These are phyloP conservation scores for Epichloe gansuensis DNA, from an alignment of 2,329 filamentous ascomycete species.

Conservation along the genomic window DNA sequence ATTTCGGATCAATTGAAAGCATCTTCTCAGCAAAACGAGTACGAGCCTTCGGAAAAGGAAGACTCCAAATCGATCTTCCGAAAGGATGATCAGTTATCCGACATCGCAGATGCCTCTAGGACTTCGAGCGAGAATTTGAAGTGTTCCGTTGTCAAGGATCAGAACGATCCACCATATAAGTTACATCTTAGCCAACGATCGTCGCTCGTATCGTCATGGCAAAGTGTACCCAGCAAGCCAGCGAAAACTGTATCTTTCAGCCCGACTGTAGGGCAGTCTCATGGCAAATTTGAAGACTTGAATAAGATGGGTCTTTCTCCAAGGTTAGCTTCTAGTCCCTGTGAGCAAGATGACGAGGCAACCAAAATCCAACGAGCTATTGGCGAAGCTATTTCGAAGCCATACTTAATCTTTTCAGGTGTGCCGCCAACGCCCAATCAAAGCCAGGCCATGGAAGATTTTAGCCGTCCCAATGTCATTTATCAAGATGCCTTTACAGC, in stretches of 20 bases:
- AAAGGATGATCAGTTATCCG: neutral
- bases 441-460: constrained; percentile 12
- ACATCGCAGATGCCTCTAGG: neutral
- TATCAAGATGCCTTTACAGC: constrained; percentile 81
- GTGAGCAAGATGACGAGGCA: constrained; percentile 1
- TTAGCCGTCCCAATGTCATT: constrained; percentile 48
- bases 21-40: neutral
- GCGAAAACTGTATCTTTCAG: neutral
- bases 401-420: constrained; percentile 14
- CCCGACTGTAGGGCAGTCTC: neutral
- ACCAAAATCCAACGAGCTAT: constrained; percentile 3
- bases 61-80: neutral
- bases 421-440: constrained; percentile 17
- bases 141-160: neutral
- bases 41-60: neutral
- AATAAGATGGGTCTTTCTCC: neutral
- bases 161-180: neutral
- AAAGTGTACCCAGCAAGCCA: constrained; percentile 24
- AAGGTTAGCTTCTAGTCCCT: neutral
- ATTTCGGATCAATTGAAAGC: neutral
- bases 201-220: constrained; percentile 24
- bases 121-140: neutral
- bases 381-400: neutral
- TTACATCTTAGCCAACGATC: neutral
- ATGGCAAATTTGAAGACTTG: neutral